Evolutionary conservation across 371 early-diverging fungal genomes (phyloP).

Genomic region (Dentiscutata heterogama): DNA sequence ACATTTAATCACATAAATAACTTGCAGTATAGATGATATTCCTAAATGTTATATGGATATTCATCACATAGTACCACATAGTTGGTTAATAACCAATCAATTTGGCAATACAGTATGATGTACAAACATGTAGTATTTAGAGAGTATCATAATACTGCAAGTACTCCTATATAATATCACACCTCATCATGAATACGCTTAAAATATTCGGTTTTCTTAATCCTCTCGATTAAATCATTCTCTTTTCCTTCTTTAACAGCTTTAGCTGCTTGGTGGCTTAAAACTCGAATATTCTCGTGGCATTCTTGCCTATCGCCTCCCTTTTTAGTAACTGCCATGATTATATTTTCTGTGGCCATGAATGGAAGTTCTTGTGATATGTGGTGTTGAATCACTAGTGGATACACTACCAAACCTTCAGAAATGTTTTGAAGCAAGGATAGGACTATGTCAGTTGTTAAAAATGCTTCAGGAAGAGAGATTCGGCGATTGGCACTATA

Average conservation of each 20-base stretch:
- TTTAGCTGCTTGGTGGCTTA: conserved; percentile 92
- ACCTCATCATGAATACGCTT: conserved; percentile 81
- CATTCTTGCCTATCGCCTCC: conserved; percentile 97
- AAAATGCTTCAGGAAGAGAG: conserved; percentile 96
- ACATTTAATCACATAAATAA: background rate
- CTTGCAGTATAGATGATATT: no score
- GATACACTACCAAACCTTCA: conserved; percentile 97
- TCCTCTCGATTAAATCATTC: conserved; percentile 95
- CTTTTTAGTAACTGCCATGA: conserved; percentile 98
- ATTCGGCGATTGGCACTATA: conserved; percentile 94
- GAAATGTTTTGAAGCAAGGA: conserved; percentile 95
- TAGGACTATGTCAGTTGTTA: conserved; percentile 96
- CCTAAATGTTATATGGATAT: no score
- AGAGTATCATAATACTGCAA: background rate
- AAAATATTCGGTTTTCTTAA: conserved; percentile 88
- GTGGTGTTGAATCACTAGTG: conserved; percentile 91
- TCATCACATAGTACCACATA: no score
- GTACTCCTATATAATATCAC: conserved; percentile 4
- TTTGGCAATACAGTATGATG: background rate
- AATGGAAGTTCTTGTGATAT: conserved; percentile 97
- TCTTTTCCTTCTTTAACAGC: conserved; percentile 95
- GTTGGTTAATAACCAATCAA: background rate
- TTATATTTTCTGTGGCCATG: conserved; percentile 99
- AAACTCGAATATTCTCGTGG: conserved; percentile 96
- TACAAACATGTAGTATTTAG: background rate